Percentiles rank a stretch among this genome's conserved stretches.
phyloP scores from a whole-genome alignment of 352 stramenopile genomes.

The Phytopythium helicoides region DNA sequence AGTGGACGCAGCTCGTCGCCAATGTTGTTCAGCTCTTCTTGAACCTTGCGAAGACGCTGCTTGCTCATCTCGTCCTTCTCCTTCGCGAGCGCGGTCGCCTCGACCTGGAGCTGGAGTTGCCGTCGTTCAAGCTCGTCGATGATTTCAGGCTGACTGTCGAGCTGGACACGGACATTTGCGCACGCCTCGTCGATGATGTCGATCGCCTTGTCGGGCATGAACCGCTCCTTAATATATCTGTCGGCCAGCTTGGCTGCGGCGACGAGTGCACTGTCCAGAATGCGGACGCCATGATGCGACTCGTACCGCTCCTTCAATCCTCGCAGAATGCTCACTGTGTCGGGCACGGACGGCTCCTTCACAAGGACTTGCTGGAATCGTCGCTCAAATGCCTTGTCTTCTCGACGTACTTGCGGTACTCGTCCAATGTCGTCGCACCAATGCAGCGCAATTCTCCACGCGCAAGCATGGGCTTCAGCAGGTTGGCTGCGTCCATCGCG shows the following conservation, averaged over 20 bases:
- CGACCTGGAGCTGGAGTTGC: slow-evolving; percentile 95
- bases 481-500: slow-evolving; percentile 97
- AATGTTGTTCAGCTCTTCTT: slow-evolving; percentile 90
- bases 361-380: slow-evolving; percentile 97
- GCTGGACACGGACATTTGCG: slow-evolving; percentile 88
- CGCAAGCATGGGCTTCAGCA: slow-evolving; percentile 98
- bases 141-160: slow-evolving; percentile 94
- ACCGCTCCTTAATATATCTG: slow-evolving; percentile 92
- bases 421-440: slow-evolving; percentile 96
- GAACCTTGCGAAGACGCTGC: slow-evolving; percentile 87
- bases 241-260: slow-evolving; percentile 93
- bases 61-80: slow-evolving; percentile 95
- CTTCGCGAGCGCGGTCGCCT: slow-evolving; percentile 90
- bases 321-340: slow-evolving; percentile 96
- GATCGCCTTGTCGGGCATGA: slow-evolving; percentile 94
- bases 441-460: slow-evolving; percentile 96
- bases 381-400: slow-evolving; percentile 98
- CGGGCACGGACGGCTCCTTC: slow-evolving; percentile 91
- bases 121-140: slow-evolving; percentile 95
- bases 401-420: slow-evolving; percentile 98
- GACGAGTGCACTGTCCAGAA: slow-evolving; percentile 92
- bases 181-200: slow-evolving; percentile 95
- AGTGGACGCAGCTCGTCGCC: slow-evolving; percentile 91
- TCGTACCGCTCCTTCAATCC: slow-evolving; percentile 97
- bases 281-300: slow-evolving; percentile 95